A percentile compares a stretch with the other conserved stretches of the same genome.
Evolutionary conservation across 805 yeast species (phyloP).

Genomic region (Starmerella potacharoeniae): DNA sequence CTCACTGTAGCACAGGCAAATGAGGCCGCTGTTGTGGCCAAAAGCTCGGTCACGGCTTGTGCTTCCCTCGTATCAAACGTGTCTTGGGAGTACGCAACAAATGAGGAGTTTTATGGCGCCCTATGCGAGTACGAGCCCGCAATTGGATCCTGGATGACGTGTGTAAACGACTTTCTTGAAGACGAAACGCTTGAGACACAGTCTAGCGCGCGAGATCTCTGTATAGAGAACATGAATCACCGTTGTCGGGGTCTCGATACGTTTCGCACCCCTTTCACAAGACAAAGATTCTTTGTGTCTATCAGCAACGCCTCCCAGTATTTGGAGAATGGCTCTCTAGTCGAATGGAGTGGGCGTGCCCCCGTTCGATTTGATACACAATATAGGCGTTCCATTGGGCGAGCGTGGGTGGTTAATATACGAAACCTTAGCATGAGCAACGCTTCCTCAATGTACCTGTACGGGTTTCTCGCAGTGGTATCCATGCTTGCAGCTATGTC

Average conservation of each 20-base stretch:
- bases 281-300: not conserved
- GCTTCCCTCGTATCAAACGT: not conserved
- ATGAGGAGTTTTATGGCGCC: not conserved
- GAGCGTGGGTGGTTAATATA: not conserved
- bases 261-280: not conserved
- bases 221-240: not conserved
- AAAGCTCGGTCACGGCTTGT: not conserved
- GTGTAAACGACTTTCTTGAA: not conserved
- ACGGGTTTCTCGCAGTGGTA: not conserved
- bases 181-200: not conserved
- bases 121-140: conserved; percentile 11
- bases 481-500: not conserved
- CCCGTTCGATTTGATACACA: not conserved
- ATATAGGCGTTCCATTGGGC: not conserved
- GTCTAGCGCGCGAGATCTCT: not conserved
- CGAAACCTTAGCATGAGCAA: not conserved
- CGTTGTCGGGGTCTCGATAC: not conserved
- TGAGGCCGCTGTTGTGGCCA: not conserved
- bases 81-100: not conserved
- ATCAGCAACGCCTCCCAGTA: not conserved
- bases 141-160: conserved; percentile 8
- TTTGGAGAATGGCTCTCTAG: not conserved
- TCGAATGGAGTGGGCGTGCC: not conserved
- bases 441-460: not conserved
- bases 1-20: not conserved